phyloP scores from a whole-genome alignment of 768 basidiomycete genomes.

The Kwoniella heveanensis region DNA sequence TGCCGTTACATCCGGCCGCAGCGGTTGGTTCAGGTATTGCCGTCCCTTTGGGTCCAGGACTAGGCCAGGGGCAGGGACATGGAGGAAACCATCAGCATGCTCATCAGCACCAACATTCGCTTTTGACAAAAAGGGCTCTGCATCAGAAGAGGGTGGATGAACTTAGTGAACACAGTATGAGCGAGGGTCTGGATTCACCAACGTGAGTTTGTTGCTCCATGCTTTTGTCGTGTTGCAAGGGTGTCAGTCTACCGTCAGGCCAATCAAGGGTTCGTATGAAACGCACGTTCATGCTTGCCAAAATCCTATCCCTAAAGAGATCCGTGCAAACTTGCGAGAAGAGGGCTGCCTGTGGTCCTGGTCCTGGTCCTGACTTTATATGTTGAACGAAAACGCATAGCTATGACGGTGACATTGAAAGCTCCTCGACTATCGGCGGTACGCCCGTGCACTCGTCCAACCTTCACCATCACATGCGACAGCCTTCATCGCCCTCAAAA shows the following conservation, averaged over 20 bases:
- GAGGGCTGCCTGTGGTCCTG: too few relatives aligned
- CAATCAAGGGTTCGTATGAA: background rate
- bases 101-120: background rate
- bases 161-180: conserved; percentile 42
- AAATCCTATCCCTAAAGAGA: background rate
- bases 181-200: conserved; percentile 50
- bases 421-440: conserved; percentile 42
- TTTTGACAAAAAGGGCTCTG: conserved; percentile 15
- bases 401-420: conserved; percentile 57
- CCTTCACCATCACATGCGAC: conserved; percentile 29
- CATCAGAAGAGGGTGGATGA: conserved; percentile 35
- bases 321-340: background rate
- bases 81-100: background rate
- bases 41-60: background rate
- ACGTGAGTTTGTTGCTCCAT: conserved; percentile 35
- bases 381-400: too few relatives aligned
- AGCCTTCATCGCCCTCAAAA: conserved; percentile 26
- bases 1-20: conserved; percentile 9
- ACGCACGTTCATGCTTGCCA: background rate
- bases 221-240: background rate
- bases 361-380: too few relatives aligned
- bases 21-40: conserved; percentile 3
- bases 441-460: conserved; percentile 37
- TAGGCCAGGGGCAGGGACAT: background rate
- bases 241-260: too few relatives aligned